These are phyloP conservation scores for Aspergillus brunneoviolaceus DNA, from an alignment of 2,329 filamentous ascomycete genomes.

Conservation along the genomic window DNA sequence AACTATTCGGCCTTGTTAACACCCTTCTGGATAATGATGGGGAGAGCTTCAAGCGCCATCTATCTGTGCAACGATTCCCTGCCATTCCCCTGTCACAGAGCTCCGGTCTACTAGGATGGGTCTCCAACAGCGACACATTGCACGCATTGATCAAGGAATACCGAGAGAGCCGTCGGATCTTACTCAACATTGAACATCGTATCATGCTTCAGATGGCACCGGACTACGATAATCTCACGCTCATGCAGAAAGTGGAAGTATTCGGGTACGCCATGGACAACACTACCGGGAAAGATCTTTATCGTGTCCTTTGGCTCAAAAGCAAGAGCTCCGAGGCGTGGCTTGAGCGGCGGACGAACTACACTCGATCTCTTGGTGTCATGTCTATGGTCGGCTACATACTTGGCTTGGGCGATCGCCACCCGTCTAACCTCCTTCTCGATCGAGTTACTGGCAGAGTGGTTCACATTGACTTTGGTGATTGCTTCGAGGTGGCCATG, in stretches of 20 bases:
- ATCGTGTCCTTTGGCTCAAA: constrained; percentile 97
- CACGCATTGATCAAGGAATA: constrained; percentile 98
- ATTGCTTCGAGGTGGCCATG: constrained; percentile 99
- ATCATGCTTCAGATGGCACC: constrained; percentile 99
- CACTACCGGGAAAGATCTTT: constrained; percentile 96
- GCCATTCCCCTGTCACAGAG: constrained; percentile 97
- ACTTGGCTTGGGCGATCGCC: constrained; percentile 89
- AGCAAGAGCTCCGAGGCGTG: constrained; percentile 97
- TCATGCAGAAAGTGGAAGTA: constrained; percentile 99
- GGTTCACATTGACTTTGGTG: constrained; percentile 97
- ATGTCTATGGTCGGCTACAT: constrained; percentile 99
- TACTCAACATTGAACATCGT: constrained; percentile 97
- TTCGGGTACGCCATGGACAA: constrained; percentile 99
- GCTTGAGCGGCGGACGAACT: constrained; percentile 97
- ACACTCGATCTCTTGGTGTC: constrained; percentile 92
- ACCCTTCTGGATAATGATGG: constrained; percentile 90
- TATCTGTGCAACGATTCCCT: constrained; percentile 93
- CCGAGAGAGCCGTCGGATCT: constrained; percentile 91
- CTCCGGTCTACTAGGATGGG: constrained; percentile 92
- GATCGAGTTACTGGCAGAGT: constrained; percentile 95
- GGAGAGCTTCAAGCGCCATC: constrained; percentile 93
- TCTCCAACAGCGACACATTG: constrained; percentile 94
- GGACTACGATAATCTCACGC: constrained; percentile 95
- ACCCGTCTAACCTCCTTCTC: constrained; percentile 97
- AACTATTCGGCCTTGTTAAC: constrained; percentile 96